Evolutionary conservation across 192 early-diverging fungal species (phyloP), one percentile per base, ranked within the genome.

Genomic region (Coemansia sp.): DNA sequence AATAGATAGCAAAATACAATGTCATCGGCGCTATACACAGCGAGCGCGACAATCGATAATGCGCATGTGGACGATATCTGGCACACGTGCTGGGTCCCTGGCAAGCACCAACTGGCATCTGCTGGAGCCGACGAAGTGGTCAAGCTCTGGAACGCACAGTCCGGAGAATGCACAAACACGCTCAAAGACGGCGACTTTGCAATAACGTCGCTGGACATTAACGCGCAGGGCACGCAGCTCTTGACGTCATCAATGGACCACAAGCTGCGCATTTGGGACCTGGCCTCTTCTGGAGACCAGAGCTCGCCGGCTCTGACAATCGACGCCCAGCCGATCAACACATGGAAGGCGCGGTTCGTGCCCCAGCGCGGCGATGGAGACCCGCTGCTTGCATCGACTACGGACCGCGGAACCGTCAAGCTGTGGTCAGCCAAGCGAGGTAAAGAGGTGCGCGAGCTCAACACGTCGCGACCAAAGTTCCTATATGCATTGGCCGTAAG

Each of bases 201-300:
- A 2, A 69, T 81, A 8, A 81, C 79, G 8, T 81, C 79, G 14
- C 66, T 81, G 0, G 79, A 81, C 17, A 55, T 75, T 11, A 66
- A 76, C 62, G 55, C 62, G 9, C 69, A 72, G 27, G 79, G 79
- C 1, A 69, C 65, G 10, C 69, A 65, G 24, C 59, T 57, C 15
- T 59, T 81, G 62, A 75, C 79, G n/a, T 69, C 79, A 23, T 76
- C 72, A 5, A 81, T 81, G 79, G 79, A 81, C 70, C 70, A 72
- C 63, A 75, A 65, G 32, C 51, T 81, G 53, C 73, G 73, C 1
- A 50, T 81, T 50, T 81, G 79, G 79, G 50, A 72, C 52, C 62
- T 81, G 12, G 24, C 38, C 10, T 12, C 22, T 19, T 10, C 43
- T 9, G 32, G 8, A 5, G 32, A 21, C 17, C 17, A 56, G 24